Evolutionary conservation across 108 stramenopile species (phyloP).

Genomic region (Schizochytrium sp.): DNA sequence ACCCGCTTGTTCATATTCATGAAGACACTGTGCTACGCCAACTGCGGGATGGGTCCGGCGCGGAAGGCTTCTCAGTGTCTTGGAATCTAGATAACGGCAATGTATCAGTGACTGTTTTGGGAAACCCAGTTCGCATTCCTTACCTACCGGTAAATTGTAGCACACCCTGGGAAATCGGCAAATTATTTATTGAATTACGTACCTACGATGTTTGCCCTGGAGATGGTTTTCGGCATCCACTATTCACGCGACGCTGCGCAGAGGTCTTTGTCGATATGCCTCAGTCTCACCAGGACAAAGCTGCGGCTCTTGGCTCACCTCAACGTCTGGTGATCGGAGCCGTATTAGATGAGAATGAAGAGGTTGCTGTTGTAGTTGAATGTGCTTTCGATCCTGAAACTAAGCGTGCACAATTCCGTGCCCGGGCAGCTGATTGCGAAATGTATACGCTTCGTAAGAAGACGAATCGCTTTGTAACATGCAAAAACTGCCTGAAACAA

Average conservation of each 20-base stretch:
- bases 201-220: neutral
- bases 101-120: neutral
- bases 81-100: neutral
- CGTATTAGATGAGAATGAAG: neutral
- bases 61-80: neutral
- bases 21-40: neutral
- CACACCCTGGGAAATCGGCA: neutral
- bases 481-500: neutral
- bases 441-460: neutral
- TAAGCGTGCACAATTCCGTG: neutral
- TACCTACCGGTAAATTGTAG: neutral
- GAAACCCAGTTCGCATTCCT: neutral
- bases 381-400: neutral
- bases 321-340: constrained; percentile 7
- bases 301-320: neutral
- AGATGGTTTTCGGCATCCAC: constrained; percentile 21
- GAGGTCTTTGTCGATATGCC: constrained; percentile 31
- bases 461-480: neutral
- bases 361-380: constrained; percentile 12
- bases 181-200: neutral
- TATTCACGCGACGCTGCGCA: neutral
- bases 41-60: neutral
- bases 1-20: neutral
- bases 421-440: neutral
- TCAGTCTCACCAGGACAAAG: neutral